Evolutionary conservation across 805 yeast species (phyloP), one percentile per base, ranked within the genome.

Genomic region (Phaffomyces thermotolerans): DNA sequence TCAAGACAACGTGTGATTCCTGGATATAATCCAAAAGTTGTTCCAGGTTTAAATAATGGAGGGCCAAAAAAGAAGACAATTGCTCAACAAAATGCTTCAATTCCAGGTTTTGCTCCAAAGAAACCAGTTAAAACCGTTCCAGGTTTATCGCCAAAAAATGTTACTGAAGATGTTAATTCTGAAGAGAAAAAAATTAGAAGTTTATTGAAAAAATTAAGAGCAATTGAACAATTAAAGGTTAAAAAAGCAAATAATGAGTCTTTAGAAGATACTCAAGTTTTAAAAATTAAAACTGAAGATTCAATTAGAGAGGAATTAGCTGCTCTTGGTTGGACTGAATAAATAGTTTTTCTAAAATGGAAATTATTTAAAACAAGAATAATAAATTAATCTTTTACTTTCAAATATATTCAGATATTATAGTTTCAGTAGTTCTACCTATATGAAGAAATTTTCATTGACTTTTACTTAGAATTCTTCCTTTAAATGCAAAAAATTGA

Each of bases 161-260:
- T 13, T 27, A 27, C 12, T 10, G 29, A 27, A 27, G 29, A 27
- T 27, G 29, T 27, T 2, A 77, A 86, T 10, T 72, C 86, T 34
- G 97, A 91, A 65, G 98, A 91, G 56, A 93, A 90, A 73, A 89
- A 90, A 66, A 81, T 88, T 51, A 78, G 99, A 62, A 80, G 93
- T 29, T 73, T 93, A 62, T 74, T 90, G 65, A 93, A 93, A 70
- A 93, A 93, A 67, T 75, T 91, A 50, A 77, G 98, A 59, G 97
- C 99, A n/a, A 93, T 93, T 54, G 95, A 90, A 64, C 80, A 79
- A 42, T 75, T 93, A 57, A 90, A 90, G 65, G 76, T 77, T 71
- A 86, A 91, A 62, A 89, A 86, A 66, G 84, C 83, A 8, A 71
- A 69, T 44, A 95, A 91, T 40, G 96, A 89, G 50, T 72, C 79